Evolutionary conservation across 2,329 filamentous ascomycete species (phyloP).

Genomic region (Claviceps citrina): DNA sequence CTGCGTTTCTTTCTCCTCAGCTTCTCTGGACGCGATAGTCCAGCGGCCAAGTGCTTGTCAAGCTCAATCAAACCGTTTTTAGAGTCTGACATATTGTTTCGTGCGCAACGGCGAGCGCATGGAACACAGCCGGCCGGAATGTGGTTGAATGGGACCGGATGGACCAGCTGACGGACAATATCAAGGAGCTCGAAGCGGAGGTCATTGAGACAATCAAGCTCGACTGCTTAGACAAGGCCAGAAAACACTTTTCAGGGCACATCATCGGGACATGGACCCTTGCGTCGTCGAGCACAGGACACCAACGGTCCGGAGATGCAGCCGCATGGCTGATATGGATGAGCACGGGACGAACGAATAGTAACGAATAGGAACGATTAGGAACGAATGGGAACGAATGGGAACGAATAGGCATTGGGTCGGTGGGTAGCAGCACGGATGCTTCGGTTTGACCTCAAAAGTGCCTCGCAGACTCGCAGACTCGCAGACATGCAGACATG

Average conservation of each 20-base stretch:
- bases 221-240: constrained; percentile 9
- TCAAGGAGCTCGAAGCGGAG: constrained; percentile 15
- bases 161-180: constrained; percentile 12
- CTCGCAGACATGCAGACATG: too few species aligned
- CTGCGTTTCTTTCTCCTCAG: constrained; percentile 9
- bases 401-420: too few species aligned
- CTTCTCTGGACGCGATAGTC: constrained; percentile 22
- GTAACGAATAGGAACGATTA: too few species aligned
- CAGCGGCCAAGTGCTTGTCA: constrained; percentile 13
- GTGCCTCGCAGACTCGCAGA: too few species aligned
- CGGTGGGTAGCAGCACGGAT: too few species aligned
- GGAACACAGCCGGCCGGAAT: constrained; percentile 22
- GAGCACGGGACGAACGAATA: too few species aligned
- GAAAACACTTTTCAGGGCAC: constrained; percentile 7
- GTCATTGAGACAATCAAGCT: constrained; percentile 11
- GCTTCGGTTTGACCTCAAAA: too few species aligned
- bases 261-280: constrained; percentile 7
- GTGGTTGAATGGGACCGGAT: constrained; percentile 21
- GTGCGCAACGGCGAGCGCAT: constrained; percentile 22
- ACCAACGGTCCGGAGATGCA: neutral
- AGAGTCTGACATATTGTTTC: constrained; percentile 26
- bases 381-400: too few species aligned
- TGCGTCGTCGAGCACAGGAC: neutral
- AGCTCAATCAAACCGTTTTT: constrained; percentile 19
- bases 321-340: too few species aligned